Conservation (phyloP, 2,329 filamentous ascomycete genomes). For the Pseudocercospora pini-densiflorae region DNA sequence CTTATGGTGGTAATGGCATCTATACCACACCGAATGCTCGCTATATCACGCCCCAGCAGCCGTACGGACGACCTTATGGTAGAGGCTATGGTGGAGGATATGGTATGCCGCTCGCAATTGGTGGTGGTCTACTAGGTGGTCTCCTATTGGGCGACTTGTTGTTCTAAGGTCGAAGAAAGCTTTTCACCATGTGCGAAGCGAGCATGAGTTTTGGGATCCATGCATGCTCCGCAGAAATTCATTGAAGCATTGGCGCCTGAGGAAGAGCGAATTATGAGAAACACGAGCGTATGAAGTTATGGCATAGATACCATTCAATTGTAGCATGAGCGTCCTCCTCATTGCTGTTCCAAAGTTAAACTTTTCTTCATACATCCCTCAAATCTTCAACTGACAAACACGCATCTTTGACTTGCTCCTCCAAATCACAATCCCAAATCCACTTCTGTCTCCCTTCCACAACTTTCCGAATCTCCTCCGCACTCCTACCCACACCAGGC, state of each 20-base stretch:
- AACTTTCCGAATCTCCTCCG: conserved; percentile 6
- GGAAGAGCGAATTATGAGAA: not conserved
- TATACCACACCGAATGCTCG: conserved; percentile 55
- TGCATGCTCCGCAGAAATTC: not conserved
- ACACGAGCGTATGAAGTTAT: not conserved
- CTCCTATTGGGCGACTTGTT: conserved; percentile 52
- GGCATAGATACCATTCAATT: not conserved
- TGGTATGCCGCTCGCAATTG: conserved; percentile 52
- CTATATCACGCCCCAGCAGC: conserved; percentile 54
- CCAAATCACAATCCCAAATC: conserved; percentile 16
- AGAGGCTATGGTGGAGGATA: conserved; percentile 46
- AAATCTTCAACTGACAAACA: conserved; percentile 12
- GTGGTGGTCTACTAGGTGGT: conserved; percentile 54
- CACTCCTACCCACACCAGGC: conserved; percentile 10
- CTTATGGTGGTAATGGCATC: conserved; percentile 30
- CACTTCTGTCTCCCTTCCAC: conserved; percentile 9
- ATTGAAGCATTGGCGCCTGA: not conserved
- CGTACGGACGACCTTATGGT: conserved; percentile 47
- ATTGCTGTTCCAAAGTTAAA: too few species aligned
- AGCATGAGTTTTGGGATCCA: not conserved
- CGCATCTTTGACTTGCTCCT: conserved; percentile 18
- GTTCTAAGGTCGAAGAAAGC: conserved; percentile 12
- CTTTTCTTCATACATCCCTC: too few species aligned
- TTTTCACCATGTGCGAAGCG: not conserved
- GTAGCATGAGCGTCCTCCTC: not conserved